Evolutionary conservation across 2,329 filamentous ascomycete species (phyloP).

Genomic region (Pyrenophora teres): DNA sequence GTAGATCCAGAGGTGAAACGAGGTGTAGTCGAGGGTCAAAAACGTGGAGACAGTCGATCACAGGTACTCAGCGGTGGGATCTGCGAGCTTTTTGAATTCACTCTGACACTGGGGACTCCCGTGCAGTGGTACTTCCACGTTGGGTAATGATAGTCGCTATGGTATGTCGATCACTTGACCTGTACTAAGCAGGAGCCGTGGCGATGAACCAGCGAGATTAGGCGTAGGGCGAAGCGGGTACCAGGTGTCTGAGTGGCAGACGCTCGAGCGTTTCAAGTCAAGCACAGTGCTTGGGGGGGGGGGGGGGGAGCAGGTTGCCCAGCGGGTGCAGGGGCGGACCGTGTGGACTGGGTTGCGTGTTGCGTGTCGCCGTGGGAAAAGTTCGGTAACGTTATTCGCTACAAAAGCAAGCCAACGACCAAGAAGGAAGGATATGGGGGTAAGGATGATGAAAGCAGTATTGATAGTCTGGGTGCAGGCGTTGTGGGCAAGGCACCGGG

Average conservation of each 20-base stretch:
- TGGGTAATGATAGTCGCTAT: conserved; percentile 43
- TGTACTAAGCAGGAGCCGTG: conserved; percentile 44
- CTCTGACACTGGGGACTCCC: conserved; percentile 44
- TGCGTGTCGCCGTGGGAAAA: conserved; percentile 33
- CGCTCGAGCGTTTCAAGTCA: conserved; percentile 48
- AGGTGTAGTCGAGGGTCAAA: conserved; percentile 39
- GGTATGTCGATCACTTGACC: conserved; percentile 47
- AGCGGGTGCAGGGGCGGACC: conserved; percentile 37
- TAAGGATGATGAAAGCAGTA: conserved; percentile 36
- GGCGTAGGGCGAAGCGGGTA: conserved; percentile 33
- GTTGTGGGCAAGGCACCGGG: conserved; percentile 25
- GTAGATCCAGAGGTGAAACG: conserved; percentile 42
- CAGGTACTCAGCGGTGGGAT: conserved; percentile 54
- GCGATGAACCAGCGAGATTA: conserved; percentile 46
- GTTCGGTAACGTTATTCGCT: conserved; percentile 34
- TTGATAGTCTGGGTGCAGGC: conserved; percentile 34
- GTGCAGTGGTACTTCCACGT: conserved; percentile 38
- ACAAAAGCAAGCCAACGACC: conserved; percentile 32
- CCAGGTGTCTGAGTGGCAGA: conserved; percentile 40
- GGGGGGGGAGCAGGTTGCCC: conserved; percentile 29
- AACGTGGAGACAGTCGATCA: conserved; percentile 58
- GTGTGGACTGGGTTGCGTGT: conserved; percentile 30
- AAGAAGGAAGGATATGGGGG: conserved; percentile 44
- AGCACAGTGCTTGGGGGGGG: conserved; percentile 30
- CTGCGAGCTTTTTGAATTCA: conserved; percentile 53